Percentiles rank a stretch among this genome's conserved stretches.
Conservation (phyloP, 345 rosid species). For the Turritis glabra region DNA sequence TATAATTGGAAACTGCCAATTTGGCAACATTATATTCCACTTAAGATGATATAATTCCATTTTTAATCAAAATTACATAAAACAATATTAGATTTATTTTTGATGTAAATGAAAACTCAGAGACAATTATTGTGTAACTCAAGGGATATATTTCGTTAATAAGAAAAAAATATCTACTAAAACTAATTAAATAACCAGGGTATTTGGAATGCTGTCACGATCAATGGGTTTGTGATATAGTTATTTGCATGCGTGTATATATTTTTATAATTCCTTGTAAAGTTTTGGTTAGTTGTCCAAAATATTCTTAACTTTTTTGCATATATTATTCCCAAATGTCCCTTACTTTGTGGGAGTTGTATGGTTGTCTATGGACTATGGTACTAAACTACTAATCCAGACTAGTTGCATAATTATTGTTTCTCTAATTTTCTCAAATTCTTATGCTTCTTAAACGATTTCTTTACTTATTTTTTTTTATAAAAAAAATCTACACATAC, state of each 20-base stretch:
- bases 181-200: too few relatives aligned
- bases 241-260: conserved; percentile 27
- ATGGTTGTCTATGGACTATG: conserved; percentile 11
- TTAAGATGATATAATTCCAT: not conserved
- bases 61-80: not conserved
- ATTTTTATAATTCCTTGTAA: not conserved
- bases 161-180: not conserved
- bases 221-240: too few relatives aligned
- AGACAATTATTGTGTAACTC: not conserved
- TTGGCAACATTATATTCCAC: conserved; percentile 2
- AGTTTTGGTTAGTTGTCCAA: conserved; percentile 36
- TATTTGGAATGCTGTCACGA: too few relatives aligned
- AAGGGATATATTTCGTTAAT: not conserved
- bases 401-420: conserved; percentile 7
- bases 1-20: not conserved
- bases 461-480: too few relatives aligned
- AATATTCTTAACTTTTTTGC: conserved; percentile 25
- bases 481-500: too few relatives aligned
- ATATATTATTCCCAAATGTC: conserved; percentile 20
- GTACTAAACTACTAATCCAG: conserved; percentile 12
- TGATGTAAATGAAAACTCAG: not conserved
- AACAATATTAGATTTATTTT: not conserved
- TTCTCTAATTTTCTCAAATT: too few relatives aligned
- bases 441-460: too few relatives aligned
- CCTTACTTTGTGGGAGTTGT: conserved; percentile 34